Percentiles rank a stretch among this genome's conserved stretches.
Evolutionary conservation across 1,139 yeast genomes (phyloP).

Genomic region (Meyerozyma athensensis): DNA sequence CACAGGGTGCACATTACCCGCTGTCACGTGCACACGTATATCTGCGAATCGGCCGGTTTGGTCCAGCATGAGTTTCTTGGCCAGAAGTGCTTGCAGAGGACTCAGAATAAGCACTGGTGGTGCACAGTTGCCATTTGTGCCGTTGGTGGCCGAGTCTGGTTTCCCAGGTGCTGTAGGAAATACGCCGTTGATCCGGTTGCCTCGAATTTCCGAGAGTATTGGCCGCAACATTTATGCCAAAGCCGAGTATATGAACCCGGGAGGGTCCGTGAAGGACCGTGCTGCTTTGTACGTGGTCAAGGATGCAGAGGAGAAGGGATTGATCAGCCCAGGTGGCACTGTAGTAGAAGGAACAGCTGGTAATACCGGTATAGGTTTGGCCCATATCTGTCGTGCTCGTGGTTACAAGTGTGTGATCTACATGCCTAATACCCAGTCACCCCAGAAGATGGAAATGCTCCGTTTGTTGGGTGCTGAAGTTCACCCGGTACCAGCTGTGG

Average conservation of each 20-base stretch:
- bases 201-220: slow-evolving; percentile 52
- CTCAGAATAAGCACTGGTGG: slow-evolving; percentile 10
- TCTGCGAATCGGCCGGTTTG: neutral
- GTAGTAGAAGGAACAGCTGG: slow-evolving; percentile 49
- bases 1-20: no score
- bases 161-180: slow-evolving; percentile 79
- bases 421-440: slow-evolving; percentile 87
- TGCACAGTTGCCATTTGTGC: slow-evolving; percentile 47
- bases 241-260: slow-evolving; percentile 92
- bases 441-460: slow-evolving; percentile 69
- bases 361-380: slow-evolving; percentile 87
- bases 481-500: slow-evolving; percentile 85
- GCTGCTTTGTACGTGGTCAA: slow-evolving; percentile 77
- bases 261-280: slow-evolving; percentile 89
- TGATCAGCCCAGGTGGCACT: slow-evolving; percentile 62
- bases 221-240: slow-evolving; percentile 82
- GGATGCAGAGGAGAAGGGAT: slow-evolving; percentile 74
- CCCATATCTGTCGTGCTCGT: slow-evolving; percentile 78
- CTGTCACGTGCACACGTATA: no score
- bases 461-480: slow-evolving; percentile 79
- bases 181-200: slow-evolving; percentile 72
- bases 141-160: slow-evolving; percentile 58
- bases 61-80: neutral
- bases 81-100: slow-evolving; percentile 5
- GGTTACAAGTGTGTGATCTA: slow-evolving; percentile 83